Conservation (phyloP, 164 flowering plant genomes). For the Magnolia changhungtana region DNA sequence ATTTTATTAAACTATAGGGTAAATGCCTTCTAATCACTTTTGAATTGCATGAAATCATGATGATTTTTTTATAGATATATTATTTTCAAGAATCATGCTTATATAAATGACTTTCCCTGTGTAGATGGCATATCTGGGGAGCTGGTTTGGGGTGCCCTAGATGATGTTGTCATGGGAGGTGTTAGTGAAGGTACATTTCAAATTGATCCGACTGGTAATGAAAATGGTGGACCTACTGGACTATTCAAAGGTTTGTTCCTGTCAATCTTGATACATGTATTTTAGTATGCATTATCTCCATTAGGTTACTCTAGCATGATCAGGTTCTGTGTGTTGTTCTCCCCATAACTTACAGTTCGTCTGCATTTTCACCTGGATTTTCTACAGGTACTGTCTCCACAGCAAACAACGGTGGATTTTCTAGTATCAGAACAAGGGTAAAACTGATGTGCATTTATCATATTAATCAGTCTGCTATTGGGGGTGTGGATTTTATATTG, state of each 20-base stretch:
- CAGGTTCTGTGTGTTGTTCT: neutral
- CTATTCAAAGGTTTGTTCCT: conserved; percentile 66
- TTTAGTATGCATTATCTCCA: conserved; percentile 2
- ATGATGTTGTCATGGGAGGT: conserved; percentile 99
- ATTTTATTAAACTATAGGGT: neutral
- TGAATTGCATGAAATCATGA: neutral
- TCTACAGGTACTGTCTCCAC: conserved; percentile 78
- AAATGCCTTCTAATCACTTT: neutral
- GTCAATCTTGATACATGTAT: neutral
- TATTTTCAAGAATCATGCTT: neutral
- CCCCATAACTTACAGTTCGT: neutral
- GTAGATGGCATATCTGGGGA: conserved; percentile 57
- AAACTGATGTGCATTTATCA: neutral
- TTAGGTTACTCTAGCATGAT: neutral
- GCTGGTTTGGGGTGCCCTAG: conserved; percentile 89
- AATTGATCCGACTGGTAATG: conserved; percentile 68
- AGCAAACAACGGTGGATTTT: conserved; percentile 91
- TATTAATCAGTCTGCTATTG: neutral
- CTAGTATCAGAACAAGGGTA: conserved; percentile 89
- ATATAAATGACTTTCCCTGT: conserved; percentile 1
- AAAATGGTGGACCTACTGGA: conserved; percentile 79
- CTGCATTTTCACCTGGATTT: conserved; percentile 11
- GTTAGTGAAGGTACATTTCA: conserved; percentile 88
- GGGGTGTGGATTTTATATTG: neutral
- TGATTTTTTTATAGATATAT: neutral